Evolutionary conservation across 1,139 yeast genomes (phyloP).

Genomic region (Saccharomyces hybrid): DNA sequence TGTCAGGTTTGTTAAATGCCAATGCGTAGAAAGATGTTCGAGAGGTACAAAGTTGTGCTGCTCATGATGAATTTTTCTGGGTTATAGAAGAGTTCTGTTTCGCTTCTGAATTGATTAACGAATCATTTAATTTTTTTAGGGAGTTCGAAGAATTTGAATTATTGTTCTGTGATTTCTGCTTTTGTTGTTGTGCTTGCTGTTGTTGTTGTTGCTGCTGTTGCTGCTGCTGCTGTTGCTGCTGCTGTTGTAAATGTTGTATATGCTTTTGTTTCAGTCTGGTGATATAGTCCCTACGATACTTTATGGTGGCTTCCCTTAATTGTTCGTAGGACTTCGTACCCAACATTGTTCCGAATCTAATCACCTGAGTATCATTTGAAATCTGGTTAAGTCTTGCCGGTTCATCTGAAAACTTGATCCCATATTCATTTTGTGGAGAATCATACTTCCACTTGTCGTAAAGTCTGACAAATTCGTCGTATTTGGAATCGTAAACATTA

Average conservation of each 20-base stretch:
- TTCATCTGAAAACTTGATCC: slow-evolving; percentile 50
- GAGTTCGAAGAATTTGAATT: slow-evolving; percentile 4
- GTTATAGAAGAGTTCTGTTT: neutral
- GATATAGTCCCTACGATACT: slow-evolving; percentile 47
- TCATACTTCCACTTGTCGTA: slow-evolving; percentile 75
- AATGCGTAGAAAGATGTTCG: neutral
- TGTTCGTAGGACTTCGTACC: slow-evolving; percentile 78
- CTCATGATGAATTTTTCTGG: neutral
- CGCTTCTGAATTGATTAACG: neutral
- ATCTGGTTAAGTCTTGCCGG: slow-evolving; percentile 72
- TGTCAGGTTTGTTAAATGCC: neutral
- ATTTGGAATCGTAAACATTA: slow-evolving; percentile 50
- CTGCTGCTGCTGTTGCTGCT: slow-evolving; percentile 23
- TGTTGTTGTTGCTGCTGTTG: slow-evolving; percentile 17
- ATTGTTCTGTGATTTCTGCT: slow-evolving; percentile 5
- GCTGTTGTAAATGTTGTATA: slow-evolving; percentile 30
- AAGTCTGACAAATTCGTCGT: slow-evolving; percentile 47
- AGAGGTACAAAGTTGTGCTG: neutral
- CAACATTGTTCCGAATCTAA: slow-evolving; percentile 86
- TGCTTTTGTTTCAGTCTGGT: slow-evolving; percentile 35
- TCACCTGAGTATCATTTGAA: slow-evolving; percentile 78
- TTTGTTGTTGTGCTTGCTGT: slow-evolving; percentile 13
- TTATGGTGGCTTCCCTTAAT: slow-evolving; percentile 39
- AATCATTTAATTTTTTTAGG: neutral
- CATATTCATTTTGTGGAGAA: slow-evolving; percentile 48